Evolutionary conservation across 1,284 basidiomycete species (phyloP), one percentile per base, ranked within the genome.

Genomic region (Ceratobasidium sp.): DNA sequence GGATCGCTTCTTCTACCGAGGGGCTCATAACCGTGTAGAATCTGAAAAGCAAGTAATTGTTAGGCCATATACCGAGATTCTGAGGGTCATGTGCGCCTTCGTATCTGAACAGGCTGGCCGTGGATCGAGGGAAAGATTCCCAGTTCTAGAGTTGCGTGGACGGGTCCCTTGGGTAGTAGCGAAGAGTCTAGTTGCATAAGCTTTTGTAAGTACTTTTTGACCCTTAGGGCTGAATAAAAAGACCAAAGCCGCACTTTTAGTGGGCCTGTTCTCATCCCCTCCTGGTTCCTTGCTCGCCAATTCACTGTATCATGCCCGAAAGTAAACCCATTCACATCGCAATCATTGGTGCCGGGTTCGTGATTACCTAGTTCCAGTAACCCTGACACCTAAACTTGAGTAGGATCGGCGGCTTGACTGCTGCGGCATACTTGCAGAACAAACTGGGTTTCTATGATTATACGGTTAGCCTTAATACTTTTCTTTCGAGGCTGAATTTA

Each of bases 261-360:
- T n/a, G n/a, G n/a, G n/a, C n/a, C n/a, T n/a, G n/a, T n/a, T n/a
- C n/a, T n/a, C n/a, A n/a, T n/a, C n/a, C n/a, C n/a, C n/a, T n/a
- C n/a, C n/a, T n/a, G n/a, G n/a, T n/a, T n/a, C n/a, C 10, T 30
- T 8, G 6, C 16, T 53, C 23, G 2, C 50, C 18, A 21, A 53
- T 28, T 14, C 10, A 53, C 28, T 53, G 36, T 32, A 39, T 12
- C 8, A 60, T 60, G 58, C 0, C 58, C 58, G 26, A 60, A 41
- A 10, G 18, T 18, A 34, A 12, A 26, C 30, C 32, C 5, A 18
- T 41, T 16, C 16, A 43, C 21, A 30, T 72, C 6, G 61, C 52
- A 12, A 72, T 72, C 23, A 72, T 72, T 23, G 71, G 71, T 10
- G 71, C 71, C 1, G 71, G 71, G 71, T 72, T 36, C 36, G 50